Percentiles rank a stretch among this genome's conserved stretches.
phyloP scores from a whole-genome alignment of 345 rosid species.

The Garcia nutans region DNA sequence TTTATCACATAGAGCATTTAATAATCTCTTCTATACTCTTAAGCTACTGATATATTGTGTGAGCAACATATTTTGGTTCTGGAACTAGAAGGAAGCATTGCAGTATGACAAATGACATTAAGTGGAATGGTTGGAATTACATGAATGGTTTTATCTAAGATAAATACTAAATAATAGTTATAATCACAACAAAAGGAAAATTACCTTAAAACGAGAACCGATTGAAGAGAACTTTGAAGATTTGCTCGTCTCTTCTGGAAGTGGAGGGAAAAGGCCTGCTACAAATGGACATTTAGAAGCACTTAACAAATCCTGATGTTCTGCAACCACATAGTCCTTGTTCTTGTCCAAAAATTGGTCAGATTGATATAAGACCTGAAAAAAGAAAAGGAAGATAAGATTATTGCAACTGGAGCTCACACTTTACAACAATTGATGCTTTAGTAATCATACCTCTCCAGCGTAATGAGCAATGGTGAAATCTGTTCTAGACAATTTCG shows the following conservation, averaged over 20 bases:
- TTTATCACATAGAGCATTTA: slow-evolving; percentile 20
- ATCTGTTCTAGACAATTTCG: slow-evolving; percentile 94
- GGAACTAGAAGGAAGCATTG: slow-evolving; percentile 2
- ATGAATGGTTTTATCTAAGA: not conserved
- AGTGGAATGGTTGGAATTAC: not conserved
- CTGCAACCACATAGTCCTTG: slow-evolving; percentile 94
- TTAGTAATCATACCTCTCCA: slow-evolving; percentile 61
- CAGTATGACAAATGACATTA: slow-evolving; percentile 3
- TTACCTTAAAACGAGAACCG: slow-evolving; percentile 92
- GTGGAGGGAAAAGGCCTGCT: slow-evolving; percentile 85
- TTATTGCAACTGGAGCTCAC: not conserved
- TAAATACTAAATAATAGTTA: not conserved
- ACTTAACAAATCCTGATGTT: slow-evolving; percentile 84
- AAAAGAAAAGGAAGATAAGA: slow-evolving; percentile 7
- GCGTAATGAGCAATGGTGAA: slow-evolving; percentile 89
- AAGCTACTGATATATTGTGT: too few relatives aligned
- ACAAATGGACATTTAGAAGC: slow-evolving; percentile 84
- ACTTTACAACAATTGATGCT: not conserved
- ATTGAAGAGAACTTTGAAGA: slow-evolving; percentile 94
- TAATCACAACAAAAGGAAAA: slow-evolving; percentile 12
- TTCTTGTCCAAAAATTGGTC: slow-evolving; percentile 95
- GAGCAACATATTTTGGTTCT: slow-evolving; percentile 24
- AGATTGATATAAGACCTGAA: slow-evolving; percentile 89
- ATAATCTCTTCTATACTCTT: too few relatives aligned
- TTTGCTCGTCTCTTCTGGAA: slow-evolving; percentile 82